Evolutionary conservation across 1,284 basidiomycete genomes (phyloP).

Genomic region (Hemileia vastatrix): DNA sequence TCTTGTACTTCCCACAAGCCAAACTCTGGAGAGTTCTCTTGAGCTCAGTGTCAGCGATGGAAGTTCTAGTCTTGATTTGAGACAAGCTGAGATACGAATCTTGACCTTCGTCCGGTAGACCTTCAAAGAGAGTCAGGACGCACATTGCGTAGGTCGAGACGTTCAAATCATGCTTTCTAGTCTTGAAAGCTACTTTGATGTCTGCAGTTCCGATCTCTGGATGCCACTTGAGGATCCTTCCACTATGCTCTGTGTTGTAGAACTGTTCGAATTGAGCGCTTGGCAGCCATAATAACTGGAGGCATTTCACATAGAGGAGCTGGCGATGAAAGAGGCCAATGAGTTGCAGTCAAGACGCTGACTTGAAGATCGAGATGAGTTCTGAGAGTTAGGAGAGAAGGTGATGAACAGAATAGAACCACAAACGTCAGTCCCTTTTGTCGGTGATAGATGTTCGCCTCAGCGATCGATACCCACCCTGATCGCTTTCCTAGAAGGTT

Average conservation of each 20-base stretch:
- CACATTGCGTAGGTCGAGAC: slow-evolving; percentile 82
- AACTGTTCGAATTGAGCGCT: slow-evolving; percentile 68
- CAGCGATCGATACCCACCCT: too few relatives aligned
- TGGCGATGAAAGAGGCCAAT: too few relatives aligned
- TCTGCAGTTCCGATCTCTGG: slow-evolving; percentile 85
- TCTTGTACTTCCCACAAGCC: slow-evolving; percentile 91
- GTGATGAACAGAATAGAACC: not conserved
- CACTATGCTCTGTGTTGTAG: slow-evolving; percentile 79
- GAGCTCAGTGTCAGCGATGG: slow-evolving; percentile 67
- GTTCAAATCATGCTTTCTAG: slow-evolving; percentile 75
- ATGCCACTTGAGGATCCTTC: slow-evolving; percentile 86
- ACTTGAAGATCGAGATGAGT: slow-evolving; percentile 78
- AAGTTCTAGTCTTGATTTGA: slow-evolving; percentile 54
- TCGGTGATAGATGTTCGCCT: too few relatives aligned
- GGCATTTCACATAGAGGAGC: too few relatives aligned
- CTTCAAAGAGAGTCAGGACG: slow-evolving; percentile 78
- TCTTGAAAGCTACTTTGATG: slow-evolving; percentile 70
- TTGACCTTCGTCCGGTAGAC: slow-evolving; percentile 57
- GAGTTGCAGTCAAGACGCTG: slow-evolving; percentile 81
- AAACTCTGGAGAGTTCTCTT: slow-evolving; percentile 86
- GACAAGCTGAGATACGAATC: slow-evolving; percentile 56
- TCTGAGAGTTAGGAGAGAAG: not conserved
- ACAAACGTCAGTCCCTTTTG: too few relatives aligned
- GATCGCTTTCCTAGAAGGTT: not conserved
- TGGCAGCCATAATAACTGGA: slow-evolving; percentile 56